phyloP scores from a whole-genome alignment of 192 early-diverging fungal genomes.

The Coemansia sp. region DNA sequence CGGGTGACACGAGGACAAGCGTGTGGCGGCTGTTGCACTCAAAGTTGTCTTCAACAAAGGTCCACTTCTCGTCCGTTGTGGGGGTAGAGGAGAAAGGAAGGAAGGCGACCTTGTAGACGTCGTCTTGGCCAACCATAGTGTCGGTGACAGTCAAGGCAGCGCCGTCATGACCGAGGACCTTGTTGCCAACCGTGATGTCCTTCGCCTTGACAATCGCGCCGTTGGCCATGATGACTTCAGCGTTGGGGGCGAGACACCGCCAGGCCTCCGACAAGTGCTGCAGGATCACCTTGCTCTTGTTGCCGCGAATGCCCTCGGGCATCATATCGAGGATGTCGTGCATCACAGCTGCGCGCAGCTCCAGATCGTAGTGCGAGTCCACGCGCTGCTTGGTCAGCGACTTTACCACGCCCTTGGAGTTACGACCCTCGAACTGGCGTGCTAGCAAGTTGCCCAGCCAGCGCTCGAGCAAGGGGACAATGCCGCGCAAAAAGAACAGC shows the following conservation, averaged over 20 bases:
- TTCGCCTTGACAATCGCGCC: constrained; percentile 24
- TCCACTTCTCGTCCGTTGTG: neutral
- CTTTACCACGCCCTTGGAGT: constrained; percentile 96
- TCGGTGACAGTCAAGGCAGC: constrained; percentile 24
- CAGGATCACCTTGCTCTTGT: constrained; percentile 94
- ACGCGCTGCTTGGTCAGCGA: constrained; percentile 99
- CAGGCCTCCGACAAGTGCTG: constrained; percentile 97
- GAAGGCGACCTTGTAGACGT: constrained; percentile 33
- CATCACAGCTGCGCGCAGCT: constrained; percentile 97
- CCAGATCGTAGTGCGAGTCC: constrained; percentile 97
- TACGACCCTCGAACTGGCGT: constrained; percentile 98
- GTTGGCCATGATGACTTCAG: constrained; percentile 32
- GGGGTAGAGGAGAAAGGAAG: neutral
- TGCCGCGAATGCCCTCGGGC: constrained; percentile 97
- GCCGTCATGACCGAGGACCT: constrained; percentile 26
- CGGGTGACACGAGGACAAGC: constrained; percentile 27
- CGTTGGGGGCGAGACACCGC: constrained; percentile 65
- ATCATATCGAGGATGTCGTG: constrained; percentile 99
- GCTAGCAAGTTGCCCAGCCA: constrained; percentile 99
- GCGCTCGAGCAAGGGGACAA: constrained; percentile 94
- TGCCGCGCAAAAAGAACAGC: constrained; percentile 99
- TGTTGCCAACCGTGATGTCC: constrained; percentile 25
- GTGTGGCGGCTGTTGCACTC: constrained; percentile 41
- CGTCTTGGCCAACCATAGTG: constrained; percentile 24
- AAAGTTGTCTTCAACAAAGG: constrained; percentile 19